Conservation (phyloP, 139 green algal genomes). For the Haematococcus lacustris region DNA sequence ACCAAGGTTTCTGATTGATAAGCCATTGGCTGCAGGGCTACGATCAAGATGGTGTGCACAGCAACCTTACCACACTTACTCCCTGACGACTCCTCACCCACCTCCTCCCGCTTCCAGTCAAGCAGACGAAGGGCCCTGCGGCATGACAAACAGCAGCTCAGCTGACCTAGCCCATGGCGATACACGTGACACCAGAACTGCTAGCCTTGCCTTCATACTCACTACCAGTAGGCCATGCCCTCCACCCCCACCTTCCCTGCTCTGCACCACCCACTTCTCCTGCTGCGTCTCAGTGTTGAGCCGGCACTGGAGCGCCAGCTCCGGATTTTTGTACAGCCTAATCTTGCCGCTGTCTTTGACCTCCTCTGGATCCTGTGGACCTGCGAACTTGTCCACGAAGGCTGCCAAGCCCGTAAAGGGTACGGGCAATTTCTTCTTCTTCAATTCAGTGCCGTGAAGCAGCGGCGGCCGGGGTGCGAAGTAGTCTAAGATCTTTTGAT, state of each 20-base stretch:
- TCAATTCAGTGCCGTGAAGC: conserved; percentile 3
- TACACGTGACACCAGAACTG: no score
- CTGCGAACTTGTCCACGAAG: conserved; percentile 61
- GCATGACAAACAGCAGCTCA: no score
- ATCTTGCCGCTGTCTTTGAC: conserved; percentile 37
- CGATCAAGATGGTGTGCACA: no score
- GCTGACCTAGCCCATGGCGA: no score
- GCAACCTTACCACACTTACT: no score
- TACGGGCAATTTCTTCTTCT: conserved; percentile 35
- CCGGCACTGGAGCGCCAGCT: conserved; percentile 59
- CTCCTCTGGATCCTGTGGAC: conserved; percentile 64
- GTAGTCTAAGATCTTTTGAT: conserved; percentile 61
- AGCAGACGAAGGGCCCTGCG: conserved; percentile 39
- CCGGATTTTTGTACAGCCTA: conserved; percentile 58
- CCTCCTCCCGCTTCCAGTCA: conserved; percentile 45
- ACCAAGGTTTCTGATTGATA: no score
- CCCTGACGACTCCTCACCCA: no score
- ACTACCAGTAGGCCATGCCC: no score
- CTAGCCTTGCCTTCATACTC: no score
- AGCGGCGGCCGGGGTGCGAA: conserved; percentile 51
- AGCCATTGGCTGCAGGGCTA: no score
- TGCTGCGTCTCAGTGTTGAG: conserved; percentile 60
- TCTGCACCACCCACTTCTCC: conserved; percentile 73
- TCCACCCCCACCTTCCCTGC: no score
- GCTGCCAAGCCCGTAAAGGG: conserved; percentile 52